These are phyloP conservation scores for Cymodocea nodosa DNA, from an alignment of 116 monocot species.

Conservation along the genomic window DNA sequence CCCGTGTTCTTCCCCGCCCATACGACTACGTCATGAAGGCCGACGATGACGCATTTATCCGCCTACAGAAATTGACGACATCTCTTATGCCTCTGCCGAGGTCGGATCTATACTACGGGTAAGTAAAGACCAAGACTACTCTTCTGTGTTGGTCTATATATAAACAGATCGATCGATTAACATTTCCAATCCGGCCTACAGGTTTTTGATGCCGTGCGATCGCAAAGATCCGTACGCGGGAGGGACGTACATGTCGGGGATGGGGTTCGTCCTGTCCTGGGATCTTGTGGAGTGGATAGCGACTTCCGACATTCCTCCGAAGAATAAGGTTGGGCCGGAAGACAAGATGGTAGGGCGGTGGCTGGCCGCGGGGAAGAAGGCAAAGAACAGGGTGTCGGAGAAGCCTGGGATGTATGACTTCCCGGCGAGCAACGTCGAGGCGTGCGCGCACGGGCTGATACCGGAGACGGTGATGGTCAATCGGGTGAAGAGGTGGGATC, in stretches of 20 bases:
- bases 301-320: conserved; percentile 17
- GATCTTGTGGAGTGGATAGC: conserved; percentile 56
- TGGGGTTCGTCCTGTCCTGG: conserved; percentile 46
- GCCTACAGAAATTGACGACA: too few relatives aligned
- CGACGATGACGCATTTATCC: conserved; percentile 33
- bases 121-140: background rate
- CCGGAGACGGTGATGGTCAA: conserved; percentile 56
- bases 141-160: background rate
- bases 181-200: too few relatives aligned
- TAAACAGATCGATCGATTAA: background rate
- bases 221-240: conserved; percentile 14
- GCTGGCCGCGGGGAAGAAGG: conserved; percentile 32
- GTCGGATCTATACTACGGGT: conserved; percentile 37
- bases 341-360: conserved; percentile 43
- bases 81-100: conserved; percentile 4
- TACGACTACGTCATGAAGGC: conserved; percentile 82
- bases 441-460: conserved; percentile 20
- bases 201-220: conserved; percentile 24
- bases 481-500: conserved; percentile 32
- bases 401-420: conserved; percentile 38
- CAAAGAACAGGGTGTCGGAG: conserved; percentile 15
- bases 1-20: conserved; percentile 1
- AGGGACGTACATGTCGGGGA: conserved; percentile 39
- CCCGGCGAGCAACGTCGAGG: conserved; percentile 8
- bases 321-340: conserved; percentile 32